Evolutionary conservation across 345 rosid species (phyloP).

Genomic region (Eucalyptus sideroxylon): DNA sequence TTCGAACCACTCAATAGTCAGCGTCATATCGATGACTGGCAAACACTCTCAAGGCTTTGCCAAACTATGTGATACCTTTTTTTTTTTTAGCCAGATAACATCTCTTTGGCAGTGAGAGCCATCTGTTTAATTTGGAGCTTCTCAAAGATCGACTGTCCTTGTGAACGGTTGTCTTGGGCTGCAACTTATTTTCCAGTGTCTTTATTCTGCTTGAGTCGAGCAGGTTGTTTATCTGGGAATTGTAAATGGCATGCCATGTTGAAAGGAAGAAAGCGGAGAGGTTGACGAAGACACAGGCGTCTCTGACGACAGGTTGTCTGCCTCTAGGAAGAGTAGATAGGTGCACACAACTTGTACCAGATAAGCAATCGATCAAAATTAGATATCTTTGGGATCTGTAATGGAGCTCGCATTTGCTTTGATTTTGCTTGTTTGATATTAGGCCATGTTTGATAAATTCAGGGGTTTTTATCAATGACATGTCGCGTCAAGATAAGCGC

Average conservation of each 20-base stretch:
- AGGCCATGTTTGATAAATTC: neutral
- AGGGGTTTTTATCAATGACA: neutral
- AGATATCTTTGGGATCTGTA: neutral
- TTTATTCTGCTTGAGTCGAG: neutral
- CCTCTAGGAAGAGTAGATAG: neutral
- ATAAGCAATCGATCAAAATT: too few relatives aligned
- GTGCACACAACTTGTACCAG: neutral
- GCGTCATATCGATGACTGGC: neutral
- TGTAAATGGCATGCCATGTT: neutral
- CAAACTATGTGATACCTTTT: neutral
- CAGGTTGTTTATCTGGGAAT: neutral
- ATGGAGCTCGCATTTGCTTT: neutral
- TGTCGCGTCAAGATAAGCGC: neutral
- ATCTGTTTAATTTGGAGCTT: neutral
- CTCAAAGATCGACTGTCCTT: neutral
- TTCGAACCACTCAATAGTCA: too few relatives aligned
- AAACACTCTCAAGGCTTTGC: too few relatives aligned
- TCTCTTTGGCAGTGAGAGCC: neutral
- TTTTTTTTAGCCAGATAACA: neutral
- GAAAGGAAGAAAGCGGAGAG: neutral
- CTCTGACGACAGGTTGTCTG: too few relatives aligned
- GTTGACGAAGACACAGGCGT: too few relatives aligned
- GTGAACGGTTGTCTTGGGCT: neutral
- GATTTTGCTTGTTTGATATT: neutral
- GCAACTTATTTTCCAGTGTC: neutral